Conservation (phyloP, 495 filamentous ascomycete species). For the Lasiosphaeris hirsuta region DNA sequence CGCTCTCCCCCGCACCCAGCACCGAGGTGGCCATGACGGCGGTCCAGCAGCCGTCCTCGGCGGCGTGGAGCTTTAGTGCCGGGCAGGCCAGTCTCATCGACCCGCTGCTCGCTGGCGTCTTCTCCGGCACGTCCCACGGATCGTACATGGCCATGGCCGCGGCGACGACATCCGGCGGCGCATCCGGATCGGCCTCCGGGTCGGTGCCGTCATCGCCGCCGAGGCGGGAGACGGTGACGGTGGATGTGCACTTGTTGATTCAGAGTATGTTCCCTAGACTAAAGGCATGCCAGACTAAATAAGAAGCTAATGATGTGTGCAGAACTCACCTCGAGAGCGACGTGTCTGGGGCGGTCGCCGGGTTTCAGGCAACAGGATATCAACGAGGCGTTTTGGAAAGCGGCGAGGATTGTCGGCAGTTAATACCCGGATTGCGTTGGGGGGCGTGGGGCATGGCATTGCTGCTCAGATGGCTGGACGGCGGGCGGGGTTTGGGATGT, state of each 20-base stretch:
- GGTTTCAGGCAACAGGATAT: conserved; percentile 59
- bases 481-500: not conserved
- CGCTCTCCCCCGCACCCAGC: not conserved
- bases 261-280: conserved; percentile 17
- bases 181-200: no score
- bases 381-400: conserved; percentile 51
- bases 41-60: not conserved
- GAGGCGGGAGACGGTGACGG: conserved; percentile 18
- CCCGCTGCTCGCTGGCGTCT: conserved; percentile 5
- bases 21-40: not conserved
- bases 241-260: conserved; percentile 28
- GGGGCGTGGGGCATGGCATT: not conserved
- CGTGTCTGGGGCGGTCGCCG: conserved; percentile 61
- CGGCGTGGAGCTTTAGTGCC: not conserved
- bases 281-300: no score
- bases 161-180: no score
- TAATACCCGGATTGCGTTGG: not conserved
- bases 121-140: not conserved
- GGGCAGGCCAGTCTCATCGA: not conserved
- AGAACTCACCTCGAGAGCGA: conserved; percentile 32
- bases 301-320: not conserved
- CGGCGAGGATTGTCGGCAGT: conserved; percentile 5
- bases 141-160: not conserved
- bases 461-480: not conserved
- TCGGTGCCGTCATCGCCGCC: no score